These are phyloP conservation scores for Thelonectria rubi DNA, from an alignment of 2,329 filamentous ascomycete species.

Conservation along the genomic window DNA sequence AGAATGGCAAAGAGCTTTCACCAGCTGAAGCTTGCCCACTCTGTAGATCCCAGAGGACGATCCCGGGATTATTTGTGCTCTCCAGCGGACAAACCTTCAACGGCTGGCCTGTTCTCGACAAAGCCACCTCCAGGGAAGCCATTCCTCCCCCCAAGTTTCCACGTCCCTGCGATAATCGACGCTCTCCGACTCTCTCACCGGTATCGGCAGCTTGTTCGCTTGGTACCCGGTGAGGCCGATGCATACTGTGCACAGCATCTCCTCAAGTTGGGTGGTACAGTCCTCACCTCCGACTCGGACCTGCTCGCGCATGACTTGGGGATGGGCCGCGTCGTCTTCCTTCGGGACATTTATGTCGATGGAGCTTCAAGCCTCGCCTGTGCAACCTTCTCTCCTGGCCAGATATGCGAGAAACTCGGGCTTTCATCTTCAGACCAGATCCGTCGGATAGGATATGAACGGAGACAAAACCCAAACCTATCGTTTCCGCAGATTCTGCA, in stretches of 20 bases:
- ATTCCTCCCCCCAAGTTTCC: slow-evolving; percentile 69
- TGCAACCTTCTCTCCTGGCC: slow-evolving; percentile 44
- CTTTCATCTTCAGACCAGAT: slow-evolving; percentile 45
- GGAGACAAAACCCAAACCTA: slow-evolving; percentile 39
- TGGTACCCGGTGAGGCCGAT: slow-evolving; percentile 89
- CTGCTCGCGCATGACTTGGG: slow-evolving; percentile 79
- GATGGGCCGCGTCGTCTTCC: slow-evolving; percentile 70
- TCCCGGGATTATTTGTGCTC: slow-evolving; percentile 33
- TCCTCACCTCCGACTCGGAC: slow-evolving; percentile 89
- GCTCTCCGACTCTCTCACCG: slow-evolving; percentile 60
- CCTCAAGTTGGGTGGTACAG: slow-evolving; percentile 59
- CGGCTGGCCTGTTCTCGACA: slow-evolving; percentile 38
- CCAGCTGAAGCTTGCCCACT: slow-evolving; percentile 60
- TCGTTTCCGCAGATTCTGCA: slow-evolving; percentile 44
- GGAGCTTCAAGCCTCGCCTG: slow-evolving; percentile 38
- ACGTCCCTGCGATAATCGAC: slow-evolving; percentile 81
- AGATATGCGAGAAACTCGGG: slow-evolving; percentile 55
- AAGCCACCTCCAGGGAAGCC: slow-evolving; percentile 43
- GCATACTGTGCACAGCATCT: slow-evolving; percentile 76
- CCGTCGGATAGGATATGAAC: slow-evolving; percentile 50
- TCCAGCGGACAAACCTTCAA: slow-evolving; percentile 19
- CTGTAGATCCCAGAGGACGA: slow-evolving; percentile 43
- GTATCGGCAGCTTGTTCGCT: slow-evolving; percentile 56
- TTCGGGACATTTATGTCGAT: slow-evolving; percentile 67
- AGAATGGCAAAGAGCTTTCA: slow-evolving; percentile 67